Evolutionary conservation across 176 grass and related monocot genomes (phyloP), one percentile per base, ranked within the genome.

Genomic region (Typha latifolia): DNA sequence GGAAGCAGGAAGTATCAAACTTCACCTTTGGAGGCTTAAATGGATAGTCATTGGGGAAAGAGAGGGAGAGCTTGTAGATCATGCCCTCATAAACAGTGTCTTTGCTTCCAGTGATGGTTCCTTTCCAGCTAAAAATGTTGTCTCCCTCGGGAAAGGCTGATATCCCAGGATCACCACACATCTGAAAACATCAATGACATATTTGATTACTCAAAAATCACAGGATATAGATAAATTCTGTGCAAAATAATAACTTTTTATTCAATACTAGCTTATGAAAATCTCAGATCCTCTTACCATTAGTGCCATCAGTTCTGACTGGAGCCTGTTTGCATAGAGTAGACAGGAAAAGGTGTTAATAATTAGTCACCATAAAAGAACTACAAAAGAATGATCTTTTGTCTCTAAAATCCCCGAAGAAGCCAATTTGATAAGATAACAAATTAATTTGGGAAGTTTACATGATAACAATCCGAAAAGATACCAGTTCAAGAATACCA

Each of bases 1-100:
- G 88, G 80, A 91, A 96, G 72, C 88, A 91, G 32, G 83, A 63
- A 12, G 78, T 97, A 49, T 97, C 93, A 72, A 97, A 97, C 67
- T 87, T 85, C 66, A 97, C 93, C 76, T 92, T 97, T 47, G 93
- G 93, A 18, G 88, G 85, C 78, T 92, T 97, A 84, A 89, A 97
- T 3, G 93, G 88, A 72, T 97, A 97, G 3, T 97, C 88, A 21
- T 74, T 79, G 48, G 86, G 56, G 78, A 97, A 97, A 64, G 73
- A 18, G n/a, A 97, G 85, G 11, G 69, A 79, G 69, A 97, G 89
- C 68, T 83, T 90, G 75, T 97, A 97, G 18, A 87, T 61, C 62
- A 85, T 89, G 68, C 88, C 93, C 61, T 81, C 81, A 32, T 97
- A 97, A 0, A 80, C 83, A 26, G 89, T 97, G 18, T 81, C 83